phyloP scores from a whole-genome alignment of 2,329 filamentous ascomycete species.

The Fusarium lateritium region DNA sequence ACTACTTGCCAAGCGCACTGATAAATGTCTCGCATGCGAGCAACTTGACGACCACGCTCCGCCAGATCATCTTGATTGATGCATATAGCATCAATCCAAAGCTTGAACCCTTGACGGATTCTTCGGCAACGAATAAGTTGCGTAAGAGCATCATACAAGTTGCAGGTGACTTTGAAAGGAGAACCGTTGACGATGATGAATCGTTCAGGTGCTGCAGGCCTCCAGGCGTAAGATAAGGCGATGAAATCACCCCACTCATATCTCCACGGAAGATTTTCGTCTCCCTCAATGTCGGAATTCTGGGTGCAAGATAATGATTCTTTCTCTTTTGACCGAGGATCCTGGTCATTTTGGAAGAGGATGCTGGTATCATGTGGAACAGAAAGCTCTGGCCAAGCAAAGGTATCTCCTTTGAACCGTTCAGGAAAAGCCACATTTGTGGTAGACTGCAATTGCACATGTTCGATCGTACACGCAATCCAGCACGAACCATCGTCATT shows the following conservation, averaged over 20 bases:
- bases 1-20: conserved; percentile 13
- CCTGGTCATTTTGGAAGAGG: not conserved
- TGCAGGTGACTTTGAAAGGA: not conserved
- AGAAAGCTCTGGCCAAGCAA: conserved; percentile 2
- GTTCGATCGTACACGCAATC: not conserved
- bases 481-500: too few species aligned
- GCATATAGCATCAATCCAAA: conserved; percentile 9
- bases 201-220: not conserved
- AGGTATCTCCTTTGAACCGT: not conserved
- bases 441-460: not conserved
- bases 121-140: not conserved
- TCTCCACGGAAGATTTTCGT: not conserved
- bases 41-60: not conserved
- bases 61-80: not conserved
- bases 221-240: conserved; percentile 11
- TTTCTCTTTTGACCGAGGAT: fast-evolving
- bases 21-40: conserved; percentile 17
- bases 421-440: fast-evolving
- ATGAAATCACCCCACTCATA: conserved; percentile 17
- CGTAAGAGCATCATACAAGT: conserved; percentile 1
- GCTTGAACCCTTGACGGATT: conserved; percentile 11
- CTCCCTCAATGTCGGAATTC: not conserved
- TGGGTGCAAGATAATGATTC: not conserved
- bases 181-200: not conserved
- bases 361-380: not conserved